Evolutionary conservation across 352 stramenopile species (phyloP), one percentile per base, ranked within the genome.

Genomic region (Hyphochytrium catenoides): DNA sequence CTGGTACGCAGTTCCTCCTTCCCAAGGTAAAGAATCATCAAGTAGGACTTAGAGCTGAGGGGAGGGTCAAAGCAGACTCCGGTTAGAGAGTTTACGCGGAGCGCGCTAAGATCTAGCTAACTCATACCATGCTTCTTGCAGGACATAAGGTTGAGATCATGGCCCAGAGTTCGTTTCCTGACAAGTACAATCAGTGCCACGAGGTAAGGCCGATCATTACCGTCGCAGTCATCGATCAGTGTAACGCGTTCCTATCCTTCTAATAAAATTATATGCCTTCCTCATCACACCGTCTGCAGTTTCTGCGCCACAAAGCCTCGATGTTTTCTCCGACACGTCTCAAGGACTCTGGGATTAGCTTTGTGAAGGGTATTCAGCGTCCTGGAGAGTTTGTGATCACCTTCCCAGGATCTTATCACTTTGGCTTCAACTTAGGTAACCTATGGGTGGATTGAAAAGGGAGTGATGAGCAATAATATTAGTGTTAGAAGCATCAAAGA

Each of bases 271-370:
- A n/a, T n/a, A n/a, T n/a, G n/a, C n/a, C n/a, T n/a, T n/a, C n/a
- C n/a, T n/a, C n/a, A n/a, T n/a, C n/a, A n/a, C n/a, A n/a, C n/a
- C n/a, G n/a, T n/a, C n/a, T 39, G 15, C 34, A 92, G 59, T 91
- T 90, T 50, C 54, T 93, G 43, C 72, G 79, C 0, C 79, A 93
- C 59, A 93, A 93, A 44, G 91, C 75, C 14, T 85, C 63, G 6
- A 50, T 93, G 29, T 71, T 93, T 27, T 85, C 74, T 2, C 77
- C 77, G 1, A 45, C 56, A 9, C 50, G 68, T 8, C 58, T 92
- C 5, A 59, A 68, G 39, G 59, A 81, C 36, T 77, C 77, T 36
- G 59, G 65, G 3, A 68, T 93, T 2, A 69, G 65, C 5, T 88
- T 66, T 11, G 12, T 12, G 18, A 46, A 74, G 51, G 65, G 61